Evolutionary conservation across 2,329 filamentous ascomycete species (phyloP), one percentile per base, ranked within the genome.

Genomic region (Trichoderma atrobrunneum): DNA sequence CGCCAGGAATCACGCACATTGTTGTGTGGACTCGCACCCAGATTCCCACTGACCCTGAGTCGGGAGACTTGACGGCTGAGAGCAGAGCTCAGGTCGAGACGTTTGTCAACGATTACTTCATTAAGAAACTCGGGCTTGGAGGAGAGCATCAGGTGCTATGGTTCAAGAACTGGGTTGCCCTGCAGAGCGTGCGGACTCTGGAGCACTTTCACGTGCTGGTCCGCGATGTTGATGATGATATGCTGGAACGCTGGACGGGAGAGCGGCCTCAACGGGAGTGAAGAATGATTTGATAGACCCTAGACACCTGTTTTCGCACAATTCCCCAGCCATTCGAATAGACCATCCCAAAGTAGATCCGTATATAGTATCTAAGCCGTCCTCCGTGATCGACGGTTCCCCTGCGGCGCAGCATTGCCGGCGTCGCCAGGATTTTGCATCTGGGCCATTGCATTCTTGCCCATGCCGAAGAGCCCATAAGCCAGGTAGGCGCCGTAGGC

Each of bases 131-230:
- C 14, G 86, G 85, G 0, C 79, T 81, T 0, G 83, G 81, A 4
- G 86, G 85, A n/a, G 81, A 82, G 71, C 82, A 85, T 7, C 84
- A 82, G 63, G 88, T 91, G 59, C 80, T 94, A 73, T 98, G 94
- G 94, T 98, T 98, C 83, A 97, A 95, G 87, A 98, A 98, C 77
- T 97, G 94, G 94, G 90, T 90, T 73, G 90, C 90, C 30, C 83
- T 98, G 79, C 97, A 98, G 84, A 97, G 93, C 77, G 92, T 98
- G 56, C 89, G 95, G 77, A 88, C 92, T 3, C 85, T 98, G 61
- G 95, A 97, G 83, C 95, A 98, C 80, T 91, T 98, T 78, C 95
- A 98, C 81, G 90, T 98, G 39, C 79, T 92, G 77, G 87, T 91
- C 65, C 86, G 82, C 69, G 84, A 88, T 76, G 87, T 85, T 28